Base-by-base conservation (phyloP, 2,329 filamentous ascomycete species). In the Purpureocillium lavendulum region DNA sequence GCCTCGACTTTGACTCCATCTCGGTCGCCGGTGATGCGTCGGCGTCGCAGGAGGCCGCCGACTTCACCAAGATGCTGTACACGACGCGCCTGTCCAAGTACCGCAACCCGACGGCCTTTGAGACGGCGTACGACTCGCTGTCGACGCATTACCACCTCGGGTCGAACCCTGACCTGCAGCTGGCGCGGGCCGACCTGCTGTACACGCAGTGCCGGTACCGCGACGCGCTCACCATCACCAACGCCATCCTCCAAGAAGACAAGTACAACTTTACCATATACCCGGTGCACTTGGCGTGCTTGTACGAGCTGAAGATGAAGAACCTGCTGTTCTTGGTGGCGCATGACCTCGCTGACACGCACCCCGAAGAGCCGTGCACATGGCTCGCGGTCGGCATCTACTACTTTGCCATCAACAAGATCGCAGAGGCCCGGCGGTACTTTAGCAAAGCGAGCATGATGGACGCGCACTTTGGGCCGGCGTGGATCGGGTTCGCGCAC, bases 401-500 rank as follows among this genome's bases (percentile, higher is more conserved):
- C 68, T 98, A 98, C 62, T 81, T 97, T 46, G 73, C 83, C 13
- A 95, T 89, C 39, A 78, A 80, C 50, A 89, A 88, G 54, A 87
- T 98, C 42, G 84, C 92, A 4, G 92, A 98, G 63, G 89, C 94
- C 9, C 80, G 92, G 10, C 80, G 90, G 30, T 98, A 92, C 68
- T 98, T 98, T 61, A 94, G 87, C 54, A 98, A 98, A 64, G 86
- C 94, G 4, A 94, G 87, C 48, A 84, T 97, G 70, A 90, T 98
- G 82, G 89, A 98, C 56, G 86, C 90, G 7, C 90, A 97, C 64
- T 98, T 95, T 53, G 90, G 90, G 0, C 87, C 92, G 1, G 92
- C 92, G 3, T 98, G 92, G 92, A 97, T 98, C 48, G 92, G 94
- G 2, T 98, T 98, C 56, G 92, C 92, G 1, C 94, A 98, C 60